Base-by-base conservation (phyloP, 148 eudicot genomes). In the Vaccinium macrocarpon region DNA sequence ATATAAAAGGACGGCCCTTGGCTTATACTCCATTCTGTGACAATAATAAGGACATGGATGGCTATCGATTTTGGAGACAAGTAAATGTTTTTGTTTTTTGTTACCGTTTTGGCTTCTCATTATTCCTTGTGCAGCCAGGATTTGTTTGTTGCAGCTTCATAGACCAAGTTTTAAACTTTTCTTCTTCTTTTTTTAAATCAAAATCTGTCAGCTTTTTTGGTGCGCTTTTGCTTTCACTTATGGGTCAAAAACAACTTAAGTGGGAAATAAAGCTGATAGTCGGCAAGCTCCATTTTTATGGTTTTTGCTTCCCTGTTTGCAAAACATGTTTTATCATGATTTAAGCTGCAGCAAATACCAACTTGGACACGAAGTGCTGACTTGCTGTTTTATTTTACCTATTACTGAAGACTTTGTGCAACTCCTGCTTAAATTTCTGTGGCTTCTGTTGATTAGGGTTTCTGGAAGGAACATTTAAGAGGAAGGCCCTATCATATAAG, bases 11-110 rank as follows among this genome's bases (percentile, higher is more conserved):
- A 83, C 88, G 94, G 81, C 94, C 99, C 85, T 89, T 91, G 81
- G 99, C 96, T 49, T 96, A 96, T 90, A 96, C 99, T 71, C 99
- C 99, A 18, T 96, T 96, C 82, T 96, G 99, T 77, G 97, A 96
- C 90, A 96, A 96, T 86, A 96, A 96, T 87, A 95, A 81, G 87
- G 99, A 96, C 35, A 96, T 96, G 99, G 99, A 96, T 85, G 99
- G 99, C 89, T 96, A 89, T 88, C 90, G 95, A 74, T 96, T 96
- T 87, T 96, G 99, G 99, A 93, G 90, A 85, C 99, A 96, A 86
- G 99, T 96, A 93, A 35, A 55, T 83, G 32, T 21, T 23, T 23
- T n/a, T 64, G 29, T 73, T 70, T 81, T n/a, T 73, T 53, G 53
- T 56, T 61, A 48, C 38, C 25, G 25, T 57, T 59, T 68, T 49